These are phyloP conservation scores for Pythium myriotylum DNA, from an alignment of 352 stramenopile genomes.

Conservation along the genomic window DNA sequence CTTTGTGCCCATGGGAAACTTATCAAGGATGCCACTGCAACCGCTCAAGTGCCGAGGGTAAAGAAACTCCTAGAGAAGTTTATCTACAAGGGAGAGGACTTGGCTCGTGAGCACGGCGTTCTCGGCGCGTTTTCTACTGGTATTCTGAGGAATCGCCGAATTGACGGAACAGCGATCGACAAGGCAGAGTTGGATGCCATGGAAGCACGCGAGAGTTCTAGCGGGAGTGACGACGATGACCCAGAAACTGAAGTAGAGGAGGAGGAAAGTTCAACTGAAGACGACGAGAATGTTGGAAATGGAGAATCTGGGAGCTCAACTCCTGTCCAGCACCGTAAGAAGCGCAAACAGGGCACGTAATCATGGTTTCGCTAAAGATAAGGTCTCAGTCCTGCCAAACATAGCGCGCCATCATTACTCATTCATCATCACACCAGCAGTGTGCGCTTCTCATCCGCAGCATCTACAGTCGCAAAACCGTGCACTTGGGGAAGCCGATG, in stretches of 20 bases:
- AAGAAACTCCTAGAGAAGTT: constrained; percentile 65
- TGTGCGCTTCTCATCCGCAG: background rate
- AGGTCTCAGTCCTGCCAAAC: constrained; percentile 2
- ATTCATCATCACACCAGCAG: background rate
- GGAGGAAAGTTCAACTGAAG: constrained; percentile 22
- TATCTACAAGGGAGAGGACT: constrained; percentile 59
- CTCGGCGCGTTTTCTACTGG: constrained; percentile 62
- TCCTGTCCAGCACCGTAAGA: constrained; percentile 13
- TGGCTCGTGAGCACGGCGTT: constrained; percentile 56
- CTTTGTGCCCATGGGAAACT: constrained; percentile 67
- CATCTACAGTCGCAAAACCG: no score
- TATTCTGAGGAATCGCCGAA: constrained; percentile 64
- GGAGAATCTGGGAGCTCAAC: background rate
- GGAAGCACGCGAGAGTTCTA: constrained; percentile 25
- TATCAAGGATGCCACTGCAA: constrained; percentile 51
- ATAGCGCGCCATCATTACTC: background rate
- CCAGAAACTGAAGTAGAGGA: constrained; percentile 17
- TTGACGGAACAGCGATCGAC: constrained; percentile 64
- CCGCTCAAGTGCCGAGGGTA: constrained; percentile 61
- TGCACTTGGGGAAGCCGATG: no score
- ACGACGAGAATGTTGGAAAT: constrained; percentile 19
- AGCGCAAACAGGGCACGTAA: constrained; percentile 21
- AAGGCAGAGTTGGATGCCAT: constrained; percentile 41
- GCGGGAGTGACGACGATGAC: constrained; percentile 27
- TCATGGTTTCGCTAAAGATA: background rate